Evolutionary conservation across 805 yeast species (phyloP).

Genomic region (Candida piceae): DNA sequence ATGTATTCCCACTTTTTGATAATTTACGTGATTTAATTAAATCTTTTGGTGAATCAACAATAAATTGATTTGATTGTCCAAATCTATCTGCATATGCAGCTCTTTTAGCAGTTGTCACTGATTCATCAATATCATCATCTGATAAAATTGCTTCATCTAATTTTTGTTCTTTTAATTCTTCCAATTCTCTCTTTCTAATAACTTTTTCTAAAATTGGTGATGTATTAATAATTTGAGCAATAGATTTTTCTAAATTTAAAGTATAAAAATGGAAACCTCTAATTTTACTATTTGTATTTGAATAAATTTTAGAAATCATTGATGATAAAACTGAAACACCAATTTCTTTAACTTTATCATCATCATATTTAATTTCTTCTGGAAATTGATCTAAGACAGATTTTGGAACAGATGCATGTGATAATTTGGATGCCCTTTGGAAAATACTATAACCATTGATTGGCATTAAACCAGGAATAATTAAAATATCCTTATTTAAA

Average conservation of each 20-base stretch:
- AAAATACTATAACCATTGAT: slow-evolving; percentile 79
- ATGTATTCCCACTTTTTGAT: slow-evolving; percentile 8
- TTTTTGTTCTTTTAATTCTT: slow-evolving; percentile 25
- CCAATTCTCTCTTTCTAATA: slow-evolving; percentile 33
- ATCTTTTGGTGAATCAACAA: slow-evolving; percentile 20
- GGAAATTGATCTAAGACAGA: slow-evolving; percentile 50
- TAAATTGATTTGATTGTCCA: slow-evolving; percentile 26
- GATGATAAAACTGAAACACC: slow-evolving; percentile 74
- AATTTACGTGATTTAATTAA: slow-evolving; percentile 10
- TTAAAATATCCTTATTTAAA: slow-evolving; percentile 37
- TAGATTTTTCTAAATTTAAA: slow-evolving; percentile 84
- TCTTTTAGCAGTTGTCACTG: slow-evolving; percentile 29
- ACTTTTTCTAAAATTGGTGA: slow-evolving; percentile 50
- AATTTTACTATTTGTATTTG: slow-evolving; percentile 50
- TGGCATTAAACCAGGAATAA: slow-evolving; percentile 91
- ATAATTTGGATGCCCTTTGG: slow-evolving; percentile 80
- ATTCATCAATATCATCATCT: slow-evolving; percentile 26
- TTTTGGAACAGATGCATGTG: slow-evolving; percentile 79
- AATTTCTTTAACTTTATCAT: slow-evolving; percentile 69
- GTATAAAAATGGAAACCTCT: slow-evolving; percentile 91
- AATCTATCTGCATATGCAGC: slow-evolving; percentile 32
- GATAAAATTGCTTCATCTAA: slow-evolving; percentile 31
- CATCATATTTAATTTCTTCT: slow-evolving; percentile 58
- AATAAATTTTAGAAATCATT: slow-evolving; percentile 53
- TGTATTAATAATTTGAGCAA: slow-evolving; percentile 73